Conservation (phyloP, 2,329 filamentous ascomycete species). For the Exophiala sp. region DNA sequence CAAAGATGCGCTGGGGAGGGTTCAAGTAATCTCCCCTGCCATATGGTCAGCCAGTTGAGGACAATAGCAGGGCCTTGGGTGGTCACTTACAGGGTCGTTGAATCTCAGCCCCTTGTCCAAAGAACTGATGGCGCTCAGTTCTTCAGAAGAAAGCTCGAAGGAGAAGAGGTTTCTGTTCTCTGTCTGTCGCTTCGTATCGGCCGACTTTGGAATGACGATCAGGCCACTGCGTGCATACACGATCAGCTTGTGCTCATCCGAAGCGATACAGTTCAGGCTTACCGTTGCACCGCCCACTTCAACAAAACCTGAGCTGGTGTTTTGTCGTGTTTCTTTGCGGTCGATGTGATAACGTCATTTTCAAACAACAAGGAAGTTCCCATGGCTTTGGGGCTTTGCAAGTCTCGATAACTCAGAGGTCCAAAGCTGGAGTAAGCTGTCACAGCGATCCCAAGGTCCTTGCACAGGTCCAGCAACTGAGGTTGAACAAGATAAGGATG, state of each 20-base stretch:
- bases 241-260: not conserved
- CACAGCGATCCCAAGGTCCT: slow-evolving; percentile 17
- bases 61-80: not conserved
- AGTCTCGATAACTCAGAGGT: slow-evolving; percentile 69
- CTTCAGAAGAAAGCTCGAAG: slow-evolving; percentile 9
- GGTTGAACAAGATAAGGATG: slow-evolving; percentile 33
- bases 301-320: slow-evolving; percentile 76
- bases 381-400: slow-evolving; percentile 51
- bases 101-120: slow-evolving; percentile 13
- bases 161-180: slow-evolving; percentile 10
- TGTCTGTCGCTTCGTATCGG: slow-evolving; percentile 43
- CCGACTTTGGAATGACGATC: slow-evolving; percentile 76
- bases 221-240: slow-evolving; percentile 44
- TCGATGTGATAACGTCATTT: slow-evolving; percentile 55
- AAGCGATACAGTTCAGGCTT: not conserved
- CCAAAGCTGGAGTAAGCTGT: slow-evolving; percentile 50
- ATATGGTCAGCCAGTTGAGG: not conserved
- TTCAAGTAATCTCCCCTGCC: slow-evolving; percentile 9
- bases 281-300: slow-evolving; percentile 76
- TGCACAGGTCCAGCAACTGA: slow-evolving; percentile 27
- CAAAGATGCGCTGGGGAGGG: slow-evolving; percentile 12
- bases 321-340: slow-evolving; percentile 65
- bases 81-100: slow-evolving; percentile 13
- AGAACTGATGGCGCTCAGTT: slow-evolving; percentile 7
- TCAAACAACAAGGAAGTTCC: slow-evolving; percentile 59